Evolutionary conservation across 306 rosid species (phyloP).

Genomic region (Medicago arabica): DNA sequence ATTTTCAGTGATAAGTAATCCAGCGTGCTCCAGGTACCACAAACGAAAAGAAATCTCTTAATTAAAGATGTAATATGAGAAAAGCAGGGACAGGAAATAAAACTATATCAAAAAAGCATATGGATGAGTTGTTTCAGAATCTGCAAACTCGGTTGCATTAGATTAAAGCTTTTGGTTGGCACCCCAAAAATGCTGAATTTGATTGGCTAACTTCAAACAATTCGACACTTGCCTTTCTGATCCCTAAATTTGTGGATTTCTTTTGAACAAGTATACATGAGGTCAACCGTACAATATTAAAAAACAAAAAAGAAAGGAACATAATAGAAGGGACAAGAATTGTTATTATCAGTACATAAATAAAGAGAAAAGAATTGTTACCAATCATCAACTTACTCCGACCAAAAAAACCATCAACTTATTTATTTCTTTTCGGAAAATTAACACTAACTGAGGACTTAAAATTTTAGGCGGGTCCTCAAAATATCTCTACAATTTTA

Average conservation of each 20-base stretch:
- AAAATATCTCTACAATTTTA: neutral
- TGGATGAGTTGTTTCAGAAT: conserved; percentile 44
- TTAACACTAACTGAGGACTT: neutral
- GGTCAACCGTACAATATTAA: conserved; percentile 24
- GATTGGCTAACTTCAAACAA: conserved; percentile 39
- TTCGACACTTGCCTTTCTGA: conserved; percentile 16
- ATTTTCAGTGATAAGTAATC: neutral
- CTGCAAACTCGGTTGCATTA: conserved; percentile 25
- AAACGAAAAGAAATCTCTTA: neutral
- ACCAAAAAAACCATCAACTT: neutral
- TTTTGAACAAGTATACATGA: conserved; percentile 24
- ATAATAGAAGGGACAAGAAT: neutral
- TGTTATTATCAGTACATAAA: neutral
- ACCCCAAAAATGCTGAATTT: conserved; percentile 31
- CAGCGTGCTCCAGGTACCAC: conserved; percentile 30
- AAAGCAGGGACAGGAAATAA: neutral
- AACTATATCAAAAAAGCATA: neutral
- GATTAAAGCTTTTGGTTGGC: conserved; percentile 37
- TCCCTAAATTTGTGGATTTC: conserved; percentile 39
- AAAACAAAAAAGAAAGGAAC: neutral
- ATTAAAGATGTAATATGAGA: neutral
- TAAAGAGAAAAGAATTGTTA: neutral
- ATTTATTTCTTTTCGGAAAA: neutral
- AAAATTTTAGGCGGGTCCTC: neutral
- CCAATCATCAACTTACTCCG: neutral